Conservation (phyloP, 345 rosid species). For the Eutrema heterophyllum region DNA sequence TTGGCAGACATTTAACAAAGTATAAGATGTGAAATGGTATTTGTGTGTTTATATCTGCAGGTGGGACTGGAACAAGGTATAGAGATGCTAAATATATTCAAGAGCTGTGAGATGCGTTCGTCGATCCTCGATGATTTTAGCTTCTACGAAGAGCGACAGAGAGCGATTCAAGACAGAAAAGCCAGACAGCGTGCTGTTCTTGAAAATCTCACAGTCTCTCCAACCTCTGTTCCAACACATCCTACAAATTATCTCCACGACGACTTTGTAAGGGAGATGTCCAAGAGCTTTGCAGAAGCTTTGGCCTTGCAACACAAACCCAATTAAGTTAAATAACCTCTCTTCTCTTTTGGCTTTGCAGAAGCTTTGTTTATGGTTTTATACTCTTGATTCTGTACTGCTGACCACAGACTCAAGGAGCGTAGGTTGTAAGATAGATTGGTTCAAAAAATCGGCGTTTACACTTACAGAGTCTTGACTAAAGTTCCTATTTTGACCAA, state of each 20-base stretch:
- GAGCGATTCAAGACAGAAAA: constrained; percentile 60
- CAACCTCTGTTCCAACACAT: constrained; percentile 18
- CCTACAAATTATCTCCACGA: constrained; percentile 27
- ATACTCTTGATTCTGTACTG: constrained; percentile 3
- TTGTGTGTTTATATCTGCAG: constrained; percentile 31
- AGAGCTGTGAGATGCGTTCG: constrained; percentile 40
- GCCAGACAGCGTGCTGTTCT: constrained; percentile 41
- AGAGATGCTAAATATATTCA: constrained; percentile 63
- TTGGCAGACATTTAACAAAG: background rate
- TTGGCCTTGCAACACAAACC: constrained; percentile 32
- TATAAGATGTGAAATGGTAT: background rate
- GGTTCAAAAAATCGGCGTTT: background rate
- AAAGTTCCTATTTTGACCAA: background rate
- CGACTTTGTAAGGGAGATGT: constrained; percentile 42
- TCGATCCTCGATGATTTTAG: constrained; percentile 75
- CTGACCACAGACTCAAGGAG: background rate
- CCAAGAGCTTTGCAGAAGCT: constrained; percentile 58
- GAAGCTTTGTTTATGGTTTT: background rate
- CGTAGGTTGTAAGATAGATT: constrained; percentile 23
- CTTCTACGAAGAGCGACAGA: constrained; percentile 79
- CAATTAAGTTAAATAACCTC: background rate
- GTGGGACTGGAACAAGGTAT: constrained; percentile 63
- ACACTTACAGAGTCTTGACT: background rate
- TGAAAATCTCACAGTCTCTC: background rate
- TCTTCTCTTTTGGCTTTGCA: background rate